Percentiles rank a stretch among this genome's conserved stretches.
phyloP scores from a whole-genome alignment of 2,329 filamentous ascomycete genomes.

The Pestalotiopsis sp. region DNA sequence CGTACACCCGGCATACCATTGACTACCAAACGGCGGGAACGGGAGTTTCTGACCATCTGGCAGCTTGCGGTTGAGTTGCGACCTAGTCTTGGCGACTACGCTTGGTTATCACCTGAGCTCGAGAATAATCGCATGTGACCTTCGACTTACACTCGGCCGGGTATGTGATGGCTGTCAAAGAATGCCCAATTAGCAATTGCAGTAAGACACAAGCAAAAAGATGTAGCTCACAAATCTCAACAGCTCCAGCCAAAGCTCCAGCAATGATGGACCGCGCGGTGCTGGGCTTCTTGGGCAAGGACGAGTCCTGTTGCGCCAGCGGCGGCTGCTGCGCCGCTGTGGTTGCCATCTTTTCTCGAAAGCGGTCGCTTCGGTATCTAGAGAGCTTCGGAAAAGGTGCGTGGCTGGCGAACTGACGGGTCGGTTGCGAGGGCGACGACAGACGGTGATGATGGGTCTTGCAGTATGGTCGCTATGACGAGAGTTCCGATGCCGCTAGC shows the following conservation, averaged over 20 bases:
- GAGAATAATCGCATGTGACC: background rate
- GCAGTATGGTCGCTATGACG: background rate
- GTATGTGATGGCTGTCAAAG: slow-evolving; percentile 70
- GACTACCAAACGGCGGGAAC: slow-evolving; percentile 88
- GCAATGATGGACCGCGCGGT: slow-evolving; percentile 88
- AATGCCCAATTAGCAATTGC: background rate
- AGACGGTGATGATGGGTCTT: background rate
- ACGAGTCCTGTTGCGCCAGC: slow-evolving; percentile 15
- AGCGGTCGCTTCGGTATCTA: background rate
- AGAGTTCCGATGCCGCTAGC: slow-evolving; percentile 11
- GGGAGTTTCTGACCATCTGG: slow-evolving; percentile 84
- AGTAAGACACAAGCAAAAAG: slow-evolving; percentile 21
- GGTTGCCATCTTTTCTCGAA: slow-evolving; percentile 12
- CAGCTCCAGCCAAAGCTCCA: slow-evolving; percentile 88
- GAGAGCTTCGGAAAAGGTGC: background rate
- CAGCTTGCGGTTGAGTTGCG: slow-evolving; percentile 86
- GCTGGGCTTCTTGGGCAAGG: slow-evolving; percentile 62
- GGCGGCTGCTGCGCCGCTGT: slow-evolving; percentile 13
- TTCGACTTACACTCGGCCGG: slow-evolving; percentile 70
- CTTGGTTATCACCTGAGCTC: slow-evolving; percentile 7
- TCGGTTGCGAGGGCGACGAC: background rate
- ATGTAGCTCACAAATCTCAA: slow-evolving; percentile 76
- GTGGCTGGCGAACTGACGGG: background rate
- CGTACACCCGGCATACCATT: slow-evolving; percentile 98
- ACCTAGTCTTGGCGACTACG: slow-evolving; percentile 88